Evolutionary conservation across 192 early-diverging fungal genomes (phyloP).

Genomic region (Coemansia sp.): DNA sequence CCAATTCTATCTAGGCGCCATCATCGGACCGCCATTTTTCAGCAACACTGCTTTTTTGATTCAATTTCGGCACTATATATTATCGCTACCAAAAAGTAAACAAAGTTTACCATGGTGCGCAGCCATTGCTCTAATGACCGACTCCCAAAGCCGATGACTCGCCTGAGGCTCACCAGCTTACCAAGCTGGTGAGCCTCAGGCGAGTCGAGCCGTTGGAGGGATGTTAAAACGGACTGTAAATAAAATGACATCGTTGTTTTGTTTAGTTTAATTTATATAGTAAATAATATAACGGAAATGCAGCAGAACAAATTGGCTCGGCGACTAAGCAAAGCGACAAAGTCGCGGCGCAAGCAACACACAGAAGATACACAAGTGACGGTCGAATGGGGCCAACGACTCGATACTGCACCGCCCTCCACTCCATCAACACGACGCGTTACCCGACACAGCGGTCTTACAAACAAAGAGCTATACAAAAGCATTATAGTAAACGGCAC

Average conservation of each 20-base stretch:
- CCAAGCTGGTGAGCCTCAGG: too few species aligned
- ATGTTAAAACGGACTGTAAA: too few species aligned
- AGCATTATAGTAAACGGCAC: slow-evolving; percentile 50
- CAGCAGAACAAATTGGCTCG: slow-evolving; percentile 34
- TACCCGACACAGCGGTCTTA: slow-evolving; percentile 59
- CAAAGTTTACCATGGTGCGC: too few species aligned
- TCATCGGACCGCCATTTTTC: too few species aligned
- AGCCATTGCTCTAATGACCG: too few species aligned
- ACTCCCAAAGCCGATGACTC: too few species aligned
- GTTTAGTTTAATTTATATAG: slow-evolving; percentile 3
- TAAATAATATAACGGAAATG: background rate
- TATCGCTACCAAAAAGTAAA: too few species aligned
- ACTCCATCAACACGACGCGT: slow-evolving; percentile 47
- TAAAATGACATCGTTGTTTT: background rate
- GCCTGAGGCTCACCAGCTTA: too few species aligned
- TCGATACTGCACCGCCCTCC: slow-evolving; percentile 7
- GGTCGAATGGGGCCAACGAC: slow-evolving; percentile 39
- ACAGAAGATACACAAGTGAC: slow-evolving; percentile 17
- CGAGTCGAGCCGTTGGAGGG: too few species aligned
- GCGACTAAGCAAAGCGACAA: slow-evolving; percentile 32
- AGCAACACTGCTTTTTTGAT: too few species aligned
- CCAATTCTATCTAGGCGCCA: too few species aligned
- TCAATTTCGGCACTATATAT: too few species aligned
- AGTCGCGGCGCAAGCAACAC: slow-evolving; percentile 19
- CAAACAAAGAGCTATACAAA: slow-evolving; percentile 52